Evolutionary conservation across 345 rosid genomes (phyloP), one percentile per base, ranked within the genome.

Genomic region (Eucalyptus albens): DNA sequence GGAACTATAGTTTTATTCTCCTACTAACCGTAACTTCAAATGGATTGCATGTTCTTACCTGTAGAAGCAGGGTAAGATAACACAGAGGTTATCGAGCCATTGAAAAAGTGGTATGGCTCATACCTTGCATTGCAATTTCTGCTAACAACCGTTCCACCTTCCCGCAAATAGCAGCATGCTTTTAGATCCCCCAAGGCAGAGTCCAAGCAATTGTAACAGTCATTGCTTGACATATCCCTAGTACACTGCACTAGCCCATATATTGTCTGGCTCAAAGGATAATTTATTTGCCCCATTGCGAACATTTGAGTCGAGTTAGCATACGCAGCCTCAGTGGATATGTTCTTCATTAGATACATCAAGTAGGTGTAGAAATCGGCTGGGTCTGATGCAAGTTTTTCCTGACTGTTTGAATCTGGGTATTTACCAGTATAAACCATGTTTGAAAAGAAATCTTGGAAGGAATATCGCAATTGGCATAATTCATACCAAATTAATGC

Each of bases 211-310:
- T 1, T 49, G 3, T 4, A 3, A 59, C 95, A 94, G 3, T 87
- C 72, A 7, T 11, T 29, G 14, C 31, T 11, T 5, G 87, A 5
- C 33, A 92, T 90, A 89, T 92, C 95, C 82, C 92, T 88, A 11
- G 92, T 92, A 53, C 94, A 94, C 89, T 94, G 93, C 33, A 89
- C 91, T 44, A 92, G 91, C 47, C 92, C 93, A 37, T 91, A 90
- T 37, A 94, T 40, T 9, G 89, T 89, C 56, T 59, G 53, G 40
- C 47, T 77, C 42, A 50, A 21, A 9, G 90, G 37, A 12, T 62
- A 65, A 53, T 82, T 77, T 24, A 89, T 44, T 89, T 88, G 72
- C n/a, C 94, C 95, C 8, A 77, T 86, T 3, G 91, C 90, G 26
- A 94, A 94, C 94, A 90, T 89, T 40, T 6, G 9, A 89, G 72